These are phyloP conservation scores for Talaromyces sp. DNA, from an alignment of 2,329 filamentous ascomycete species.

Conservation along the genomic window DNA sequence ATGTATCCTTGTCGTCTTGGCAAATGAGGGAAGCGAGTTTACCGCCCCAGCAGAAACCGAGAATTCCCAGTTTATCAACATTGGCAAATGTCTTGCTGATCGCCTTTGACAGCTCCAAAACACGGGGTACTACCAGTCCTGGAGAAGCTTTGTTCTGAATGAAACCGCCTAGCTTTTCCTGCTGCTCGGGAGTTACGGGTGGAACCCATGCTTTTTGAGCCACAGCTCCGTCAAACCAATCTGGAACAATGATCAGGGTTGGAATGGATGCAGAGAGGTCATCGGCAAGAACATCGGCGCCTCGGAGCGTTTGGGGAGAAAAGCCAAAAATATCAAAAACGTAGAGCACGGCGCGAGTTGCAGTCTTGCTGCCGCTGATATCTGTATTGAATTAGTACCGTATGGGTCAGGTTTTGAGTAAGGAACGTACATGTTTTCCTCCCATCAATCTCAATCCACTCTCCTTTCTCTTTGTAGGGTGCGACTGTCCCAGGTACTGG, in stretches of 20 bases:
- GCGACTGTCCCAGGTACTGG: not conserved
- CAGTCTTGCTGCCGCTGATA: constrained; percentile 3
- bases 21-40: constrained; percentile 44
- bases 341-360: constrained; percentile 5
- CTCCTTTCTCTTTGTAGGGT: constrained; percentile 1
- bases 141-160: constrained; percentile 42
- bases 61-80: constrained; percentile 54
- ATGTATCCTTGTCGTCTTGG: not conserved
- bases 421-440: constrained; percentile 3
- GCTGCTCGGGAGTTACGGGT: constrained; percentile 58
- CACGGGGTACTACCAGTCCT: constrained; percentile 19
- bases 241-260: constrained; percentile 32
- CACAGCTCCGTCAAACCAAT: constrained; percentile 41
- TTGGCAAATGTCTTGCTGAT: constrained; percentile 47
- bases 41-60: constrained; percentile 68
- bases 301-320: constrained; percentile 63
- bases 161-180: constrained; percentile 54
- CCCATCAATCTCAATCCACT: not conserved
- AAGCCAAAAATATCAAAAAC: constrained; percentile 57
- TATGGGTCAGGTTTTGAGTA: not conserved
- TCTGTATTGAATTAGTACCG: not conserved
- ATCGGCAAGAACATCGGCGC: constrained; percentile 50
- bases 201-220: constrained; percentile 48
- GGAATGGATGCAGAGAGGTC: constrained; percentile 17
- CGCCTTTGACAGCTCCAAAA: constrained; percentile 36